These are phyloP conservation scores for Rubroboletus pulcherrimus DNA, from an alignment of 768 basidiomycete species.

Conservation along the genomic window DNA sequence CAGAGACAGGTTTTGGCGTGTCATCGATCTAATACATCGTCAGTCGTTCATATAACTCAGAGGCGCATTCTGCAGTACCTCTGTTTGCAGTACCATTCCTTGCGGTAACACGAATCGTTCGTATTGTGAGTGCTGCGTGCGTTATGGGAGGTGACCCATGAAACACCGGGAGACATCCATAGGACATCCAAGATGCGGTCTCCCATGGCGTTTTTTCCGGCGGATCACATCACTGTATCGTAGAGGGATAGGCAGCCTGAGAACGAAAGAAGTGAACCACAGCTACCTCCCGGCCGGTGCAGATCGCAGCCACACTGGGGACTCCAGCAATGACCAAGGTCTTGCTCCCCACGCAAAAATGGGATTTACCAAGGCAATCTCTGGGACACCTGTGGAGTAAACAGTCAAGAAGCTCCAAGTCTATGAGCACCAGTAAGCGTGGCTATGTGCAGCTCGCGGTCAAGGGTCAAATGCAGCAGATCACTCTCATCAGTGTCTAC, in stretches of 20 bases:
- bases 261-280: neutral
- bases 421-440: neutral
- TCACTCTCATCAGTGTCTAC: neutral
- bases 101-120: neutral
- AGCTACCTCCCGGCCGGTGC: neutral
- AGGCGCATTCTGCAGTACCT: no score
- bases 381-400: neutral
- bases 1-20: no score
- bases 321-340: neutral
- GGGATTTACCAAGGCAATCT: neutral
- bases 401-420: neutral
- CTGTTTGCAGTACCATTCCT: neutral
- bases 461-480: neutral
- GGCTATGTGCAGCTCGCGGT: neutral
- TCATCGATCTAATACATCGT: no score
- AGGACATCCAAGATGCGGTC: neutral
- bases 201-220: neutral
- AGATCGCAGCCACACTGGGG: neutral
- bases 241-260: neutral
- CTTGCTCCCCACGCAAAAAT: neutral
- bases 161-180: neutral
- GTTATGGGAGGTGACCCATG: neutral
- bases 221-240: neutral
- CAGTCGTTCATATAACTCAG: no score
- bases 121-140: neutral